Base-by-base conservation (phyloP, 345 rosid species). In the rapeseed (Brassica napus) region DNA sequence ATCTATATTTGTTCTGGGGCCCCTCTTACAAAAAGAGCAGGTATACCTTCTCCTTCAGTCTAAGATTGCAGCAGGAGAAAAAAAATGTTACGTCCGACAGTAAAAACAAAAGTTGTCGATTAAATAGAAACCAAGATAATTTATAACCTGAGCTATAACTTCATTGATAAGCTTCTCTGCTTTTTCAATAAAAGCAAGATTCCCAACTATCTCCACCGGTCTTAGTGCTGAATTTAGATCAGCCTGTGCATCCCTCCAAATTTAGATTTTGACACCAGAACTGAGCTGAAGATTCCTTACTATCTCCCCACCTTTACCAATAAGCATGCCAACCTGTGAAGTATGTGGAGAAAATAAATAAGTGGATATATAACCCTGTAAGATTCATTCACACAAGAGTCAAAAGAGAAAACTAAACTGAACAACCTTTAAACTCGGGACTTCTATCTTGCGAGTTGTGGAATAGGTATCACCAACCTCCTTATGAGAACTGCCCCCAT, bases 41-140 rank as follows among this genome's bases (percentile, higher is more conserved):
- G 98, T 57, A 95, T 86, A 80, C 98, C 98, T 71, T 97, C 98
- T 16, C 94, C 97, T 81, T 89, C 97, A 75, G 97, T 88, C 98
- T 94, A 86, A 75, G 74, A 67, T 14, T 66, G 18, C 34, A 39
- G 69, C 26, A 47, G 66, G 67, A 18, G 21, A 70, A 26, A 73
- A 24, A 26, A 54, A 4, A 59, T 14, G 4, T 49, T 37, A 69
- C 2, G 21, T 16, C 3, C 34, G 16, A 69, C 18, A 32, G 15
- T 23, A 8, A 58, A 8, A 14, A 68, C 15, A 11, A 39, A 4
- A 65, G 1, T 8, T 18, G 57, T 26, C 4, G 11, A n/a, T 35
- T 61, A 5, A 11, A 54, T 14, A 76, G 60, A 26, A 62, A 61
- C 57, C 39, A 52, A 57, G 35, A 60, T n/a, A 61, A 7, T 47